Evolutionary conservation across 345 rosid genomes (phyloP), one percentile per base, ranked within the genome.

Genomic region (Eutrema yunnanense): DNA sequence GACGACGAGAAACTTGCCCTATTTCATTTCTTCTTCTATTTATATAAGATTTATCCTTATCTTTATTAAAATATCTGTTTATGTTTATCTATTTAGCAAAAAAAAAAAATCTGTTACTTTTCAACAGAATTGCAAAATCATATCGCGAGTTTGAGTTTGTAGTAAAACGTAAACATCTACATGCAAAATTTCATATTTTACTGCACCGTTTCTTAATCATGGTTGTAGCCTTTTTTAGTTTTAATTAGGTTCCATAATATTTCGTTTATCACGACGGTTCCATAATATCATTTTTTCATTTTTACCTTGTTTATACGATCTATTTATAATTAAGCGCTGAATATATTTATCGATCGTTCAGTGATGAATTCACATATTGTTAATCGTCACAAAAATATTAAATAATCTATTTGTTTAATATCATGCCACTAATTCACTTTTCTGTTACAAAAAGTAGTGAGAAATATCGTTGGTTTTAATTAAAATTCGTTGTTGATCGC

Each of bases 1-100:
- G 73, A 67, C 9, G 10, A 50, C 37, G 55, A 49, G 48, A 40
- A 4, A 32, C 55, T 59, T 52, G 59, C 70, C 58, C 57, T 68
- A 22, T 61, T 46, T 67, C 62, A 44, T 59, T 52, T 60, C 10
- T 34, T 40, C 8, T 16, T 65, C 7, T 50, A 6, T 26, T 37
- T 37, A 19, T 19, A 19, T 19, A 19, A 56, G 11, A 26, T 48
- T 37, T 13, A 34, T 37, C 12, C 30, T 34, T 34, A 26, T 63
- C 62, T 33, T 11, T 8, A 11, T 13, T 53, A 6, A 6, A 1
- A 26, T 54, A 54, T 62, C 12, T 54, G 29, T 22, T 53, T 52
- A 33, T 41, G 12, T 19, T 19, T 19, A 19, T 19, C 19, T 19
- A 19, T 19, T 19, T 19, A 19, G 19, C 19, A 19, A 19, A 19